These are phyloP conservation scores for Psophocarpus tetragonolobus DNA, from an alignment of 306 rosid species.

Conservation along the genomic window DNA sequence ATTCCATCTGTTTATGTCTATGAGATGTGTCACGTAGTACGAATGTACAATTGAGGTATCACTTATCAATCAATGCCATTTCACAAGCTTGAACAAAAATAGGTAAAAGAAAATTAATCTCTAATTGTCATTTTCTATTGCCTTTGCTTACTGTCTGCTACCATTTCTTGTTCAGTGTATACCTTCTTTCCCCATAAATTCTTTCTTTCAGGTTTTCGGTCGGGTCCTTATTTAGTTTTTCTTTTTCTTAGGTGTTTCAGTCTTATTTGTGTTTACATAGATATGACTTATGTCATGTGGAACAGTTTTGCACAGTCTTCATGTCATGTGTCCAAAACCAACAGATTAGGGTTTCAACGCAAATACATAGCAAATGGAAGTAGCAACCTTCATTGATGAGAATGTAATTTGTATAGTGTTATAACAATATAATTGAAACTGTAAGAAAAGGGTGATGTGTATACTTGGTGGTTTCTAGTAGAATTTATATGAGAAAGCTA, in stretches of 20 bases:
- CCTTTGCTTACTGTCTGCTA: background rate
- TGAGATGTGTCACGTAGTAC: background rate
- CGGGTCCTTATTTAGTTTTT: background rate
- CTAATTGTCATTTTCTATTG: slow-evolving; percentile 7
- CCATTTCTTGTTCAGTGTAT: background rate
- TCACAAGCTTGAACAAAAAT: background rate
- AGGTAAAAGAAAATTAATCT: background rate
- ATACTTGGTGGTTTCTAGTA: background rate
- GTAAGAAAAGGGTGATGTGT: background rate
- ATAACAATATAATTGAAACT: background rate
- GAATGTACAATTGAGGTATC: background rate
- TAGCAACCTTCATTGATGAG: background rate
- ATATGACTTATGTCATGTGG: background rate
- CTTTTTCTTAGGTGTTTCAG: background rate
- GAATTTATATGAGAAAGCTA: slow-evolving; percentile 23
- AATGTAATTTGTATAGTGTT: background rate
- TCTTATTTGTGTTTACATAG: background rate
- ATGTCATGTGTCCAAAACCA: background rate
- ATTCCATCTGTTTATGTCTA: slow-evolving; percentile 1
- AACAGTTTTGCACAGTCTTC: slow-evolving; percentile 10
- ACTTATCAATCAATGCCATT: background rate
- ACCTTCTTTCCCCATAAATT: background rate
- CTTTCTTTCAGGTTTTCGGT: slow-evolving; percentile 17
- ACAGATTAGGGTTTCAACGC: background rate
- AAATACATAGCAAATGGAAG: slow-evolving; percentile 8